phyloP scores from a whole-genome alignment of 2,329 filamentous ascomycete species.

The Cordyceps cicadae region DNA sequence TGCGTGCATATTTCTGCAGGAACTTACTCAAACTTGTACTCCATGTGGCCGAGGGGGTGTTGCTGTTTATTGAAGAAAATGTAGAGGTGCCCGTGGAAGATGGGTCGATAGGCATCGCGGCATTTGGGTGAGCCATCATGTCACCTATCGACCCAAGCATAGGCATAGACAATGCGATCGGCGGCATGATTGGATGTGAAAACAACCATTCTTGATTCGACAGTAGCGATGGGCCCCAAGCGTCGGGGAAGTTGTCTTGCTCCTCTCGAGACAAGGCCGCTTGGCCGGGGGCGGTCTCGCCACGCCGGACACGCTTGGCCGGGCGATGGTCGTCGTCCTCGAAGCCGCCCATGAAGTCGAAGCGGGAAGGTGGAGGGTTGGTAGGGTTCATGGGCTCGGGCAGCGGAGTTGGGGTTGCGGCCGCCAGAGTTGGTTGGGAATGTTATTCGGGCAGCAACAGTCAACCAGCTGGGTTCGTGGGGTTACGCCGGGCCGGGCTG shows the following conservation, averaged over 20 bases:
- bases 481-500: background rate
- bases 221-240: background rate
- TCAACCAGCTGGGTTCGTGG: background rate
- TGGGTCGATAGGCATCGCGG: background rate
- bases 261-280: background rate
- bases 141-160: background rate
- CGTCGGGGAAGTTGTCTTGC: background rate
- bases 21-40: background rate
- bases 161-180: background rate
- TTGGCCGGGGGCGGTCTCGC: background rate
- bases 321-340: conserved; percentile 2
- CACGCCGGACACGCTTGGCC: conserved; percentile 17
- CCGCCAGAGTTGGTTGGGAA: background rate
- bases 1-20: too few relatives aligned
- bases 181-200: background rate
- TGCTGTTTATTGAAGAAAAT: background rate
- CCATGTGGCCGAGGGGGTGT: background rate
- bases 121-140: background rate
- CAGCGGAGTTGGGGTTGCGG: background rate
- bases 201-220: background rate
- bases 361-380: background rate
- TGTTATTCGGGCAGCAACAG: background rate
- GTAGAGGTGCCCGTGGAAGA: background rate
- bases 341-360: conserved; percentile 8
- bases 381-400: background rate